Evolutionary conservation across 305 asterid genomes (phyloP), one percentile per base, ranked within the genome.

Genomic region (Rubia balearica): DNA sequence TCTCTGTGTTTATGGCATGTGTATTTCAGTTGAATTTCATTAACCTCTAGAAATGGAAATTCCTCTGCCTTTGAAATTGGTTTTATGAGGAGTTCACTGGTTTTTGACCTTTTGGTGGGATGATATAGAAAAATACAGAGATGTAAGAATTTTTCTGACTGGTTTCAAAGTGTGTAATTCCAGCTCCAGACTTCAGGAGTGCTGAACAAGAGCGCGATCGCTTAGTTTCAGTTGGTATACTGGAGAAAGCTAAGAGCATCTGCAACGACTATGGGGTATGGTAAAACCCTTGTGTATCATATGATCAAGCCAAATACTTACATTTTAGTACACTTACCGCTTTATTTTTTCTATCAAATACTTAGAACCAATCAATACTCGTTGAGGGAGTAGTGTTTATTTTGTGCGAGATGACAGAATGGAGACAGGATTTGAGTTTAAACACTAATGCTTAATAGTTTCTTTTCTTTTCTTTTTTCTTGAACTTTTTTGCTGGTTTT

Each of bases 161-260:
- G 40, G 73, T 59, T 67, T 30, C 30, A 17, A 60, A 33, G 0
- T 45, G 27, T 45, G 11, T 22, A 4, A 40, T 5, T 13, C 38
- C 75, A 75, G 79, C 68, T 45, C 65, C 64, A 9, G 79, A 65
- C 27, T 24, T 22, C 36, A 73, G 65, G 38, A 62, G 36, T 42
- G 71, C 74, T 27, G 69, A 60, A 24, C 73, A 76, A 30, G 76
- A 67, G 59, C 67, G 70, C 51, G 64, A 71, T 71, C 72, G 6
- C 21, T 16, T 67, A 41, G 33, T 71, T 49, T 67, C 80, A 48
- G 62, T 7, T 5, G 70, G 73, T 17, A 61, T 76, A 61, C 63
- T 71, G 76, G 80, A 71, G 42, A 76, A 71, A 43, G 80, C 73
- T 16, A 71, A 71, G 80, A 62, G 73, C 40, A 67, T 76, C 65